Evolutionary conservation across 345 rosid genomes (phyloP), one percentile per base, ranked within the genome.

Genomic region (Theobroma cacao): DNA sequence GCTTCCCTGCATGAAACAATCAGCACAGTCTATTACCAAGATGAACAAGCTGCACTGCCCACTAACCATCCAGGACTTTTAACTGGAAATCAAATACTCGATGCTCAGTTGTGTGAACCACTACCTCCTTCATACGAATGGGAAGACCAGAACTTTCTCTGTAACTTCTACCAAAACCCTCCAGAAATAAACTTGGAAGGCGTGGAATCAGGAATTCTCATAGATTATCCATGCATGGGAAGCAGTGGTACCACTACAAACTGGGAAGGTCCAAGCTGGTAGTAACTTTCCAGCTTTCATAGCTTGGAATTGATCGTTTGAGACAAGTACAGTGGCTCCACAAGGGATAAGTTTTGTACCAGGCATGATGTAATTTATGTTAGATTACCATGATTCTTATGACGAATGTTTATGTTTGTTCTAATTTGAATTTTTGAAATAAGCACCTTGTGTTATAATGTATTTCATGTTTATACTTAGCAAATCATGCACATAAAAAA

Each of bases 171-270:
- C 45, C 82, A 83, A 28, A 77, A 65, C 58, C 53, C 80, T 58
- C 26, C 79, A 33, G 87, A 76, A 34, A 70, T 82, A 79, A 77
- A 74, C 56, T 77, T 87, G 26, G 85, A 83, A 66, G 92, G 79
- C 55, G 71, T 76, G 22, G 90, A 89, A 77, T 76, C 43, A 56
- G 90, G 85, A 59, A 74, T 79, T 55, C 80, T 84, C 45, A 13
- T 78, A 34, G 77, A 72, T 70, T 76, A 72, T 73, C 82, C 85
- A 65, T 85, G 85, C 83, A 43, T 77, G 52, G 81, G 81, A 77
- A 82, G 47, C 56, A 77, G 68, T 47, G 40, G 74, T 62, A 73
- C 22, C 77, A 60, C 52, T 69, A 1, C 50, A 34, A 52, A 33
- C 20, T 52, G 75, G 75, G 62, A 68, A 24, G 30, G 60, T 53